Evolutionary conservation across 1,139 yeast genomes (phyloP).

Genomic region (Diutina neorugosa): DNA sequence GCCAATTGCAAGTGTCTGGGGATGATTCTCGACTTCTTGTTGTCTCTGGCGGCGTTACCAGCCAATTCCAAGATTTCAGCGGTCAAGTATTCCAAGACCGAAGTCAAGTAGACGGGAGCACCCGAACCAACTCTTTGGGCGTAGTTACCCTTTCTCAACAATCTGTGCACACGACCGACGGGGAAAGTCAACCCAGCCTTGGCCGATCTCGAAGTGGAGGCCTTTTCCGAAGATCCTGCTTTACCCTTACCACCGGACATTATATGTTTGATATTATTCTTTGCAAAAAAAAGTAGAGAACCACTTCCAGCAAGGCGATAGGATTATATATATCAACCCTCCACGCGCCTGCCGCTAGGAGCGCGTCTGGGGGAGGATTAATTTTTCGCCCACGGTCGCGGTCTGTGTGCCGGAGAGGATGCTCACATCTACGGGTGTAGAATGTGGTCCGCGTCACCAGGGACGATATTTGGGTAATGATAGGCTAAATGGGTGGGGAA

Average conservation of each 20-base stretch:
- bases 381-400: background rate
- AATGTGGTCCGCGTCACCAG: background rate
- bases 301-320: background rate
- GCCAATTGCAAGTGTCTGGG: conserved; percentile 98
- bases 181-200: conserved; percentile 99
- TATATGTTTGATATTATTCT: conserved; percentile 11
- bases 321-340: background rate
- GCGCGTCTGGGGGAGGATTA: background rate
- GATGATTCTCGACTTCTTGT: conserved; percentile 95
- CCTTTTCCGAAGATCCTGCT: conserved; percentile 87
- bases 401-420: background rate
- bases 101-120: conserved; percentile 92
- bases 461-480: background rate
- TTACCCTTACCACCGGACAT: conserved; percentile 99
- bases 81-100: conserved; percentile 91
- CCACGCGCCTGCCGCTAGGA: background rate
- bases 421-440: background rate
- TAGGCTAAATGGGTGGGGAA: background rate
- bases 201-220: conserved; percentile 94
- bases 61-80: conserved; percentile 97
- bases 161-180: conserved; percentile 98
- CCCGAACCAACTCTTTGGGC: conserved; percentile 99
- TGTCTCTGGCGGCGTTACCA: conserved; percentile 98
- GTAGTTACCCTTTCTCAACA: conserved; percentile 94
- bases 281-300: background rate